These are phyloP conservation scores for Fonsecaea multimorphosa DNA, from an alignment of 2,329 filamentous ascomycete genomes.

Conservation along the genomic window DNA sequence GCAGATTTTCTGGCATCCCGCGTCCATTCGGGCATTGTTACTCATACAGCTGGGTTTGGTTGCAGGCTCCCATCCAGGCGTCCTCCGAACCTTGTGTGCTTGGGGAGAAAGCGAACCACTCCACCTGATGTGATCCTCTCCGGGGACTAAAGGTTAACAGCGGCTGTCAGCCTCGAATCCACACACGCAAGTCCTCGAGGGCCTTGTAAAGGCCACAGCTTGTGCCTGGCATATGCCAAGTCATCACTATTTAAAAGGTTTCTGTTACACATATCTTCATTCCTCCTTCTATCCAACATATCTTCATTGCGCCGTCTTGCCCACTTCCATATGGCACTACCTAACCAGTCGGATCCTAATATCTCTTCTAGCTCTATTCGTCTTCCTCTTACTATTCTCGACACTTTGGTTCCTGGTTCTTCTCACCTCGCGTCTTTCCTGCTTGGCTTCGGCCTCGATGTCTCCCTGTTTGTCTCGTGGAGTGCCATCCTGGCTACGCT, in stretches of 20 bases:
- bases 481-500: slow-evolving; percentile 52
- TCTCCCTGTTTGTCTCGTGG: slow-evolving; percentile 54
- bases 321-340: slow-evolving; percentile 6
- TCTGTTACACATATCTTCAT: not conserved
- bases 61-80: slow-evolving; percentile 3
- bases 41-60: not conserved
- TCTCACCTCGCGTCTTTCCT: slow-evolving; percentile 54
- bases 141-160: not conserved
- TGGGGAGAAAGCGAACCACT: not conserved
- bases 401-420: slow-evolving; percentile 59
- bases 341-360: slow-evolving; percentile 3
- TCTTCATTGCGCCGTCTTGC: not conserved
- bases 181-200: not conserved
- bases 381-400: slow-evolving; percentile 55
- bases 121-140: not conserved
- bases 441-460: slow-evolving; percentile 54
- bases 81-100: not conserved
- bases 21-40: not conserved
- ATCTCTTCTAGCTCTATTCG: slow-evolving; percentile 39
- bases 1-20: not conserved
- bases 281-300: not conserved
- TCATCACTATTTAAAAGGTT: not conserved
- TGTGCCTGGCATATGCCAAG: not conserved
- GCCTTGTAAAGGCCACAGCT: not conserved
- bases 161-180: not conserved